A percentile compares a stretch with the other conserved stretches of the same genome.
Conservation (phyloP, 108 stramenopile species). For the Cylindrotheca closterium region DNA sequence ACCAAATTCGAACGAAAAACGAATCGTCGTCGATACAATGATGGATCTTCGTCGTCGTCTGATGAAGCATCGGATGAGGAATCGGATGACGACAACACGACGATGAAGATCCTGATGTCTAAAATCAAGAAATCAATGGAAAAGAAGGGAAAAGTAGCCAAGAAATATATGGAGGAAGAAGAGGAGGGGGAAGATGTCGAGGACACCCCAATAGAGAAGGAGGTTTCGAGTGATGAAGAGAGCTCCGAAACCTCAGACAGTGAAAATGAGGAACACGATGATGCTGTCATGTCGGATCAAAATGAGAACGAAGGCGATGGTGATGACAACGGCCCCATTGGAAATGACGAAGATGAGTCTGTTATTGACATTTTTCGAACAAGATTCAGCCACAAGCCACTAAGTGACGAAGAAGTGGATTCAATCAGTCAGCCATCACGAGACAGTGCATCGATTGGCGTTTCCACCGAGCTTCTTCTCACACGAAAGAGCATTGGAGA, state of each 20-base stretch:
- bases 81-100: slow-evolving; percentile 1
- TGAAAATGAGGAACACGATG: slow-evolving; percentile 21
- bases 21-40: not conserved
- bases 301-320: slow-evolving; percentile 4
- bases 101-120: slow-evolving; percentile 6
- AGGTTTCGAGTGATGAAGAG: slow-evolving; percentile 7
- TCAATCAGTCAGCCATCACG: not conserved
- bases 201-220: slow-evolving; percentile 3
- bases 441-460: not conserved
- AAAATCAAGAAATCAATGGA: slow-evolving; percentile 7
- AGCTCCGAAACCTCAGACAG: slow-evolving; percentile 17
- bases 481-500: not conserved
- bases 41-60: slow-evolving; percentile 1
- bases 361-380: slow-evolving; percentile 17
- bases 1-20: not conserved
- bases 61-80: slow-evolving; percentile 11
- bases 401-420: slow-evolving; percentile 9
- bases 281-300: slow-evolving; percentile 2
- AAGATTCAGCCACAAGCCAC: slow-evolving; percentile 37
- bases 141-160: not conserved
- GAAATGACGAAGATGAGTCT: slow-evolving; percentile 1
- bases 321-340: slow-evolving; percentile 5
- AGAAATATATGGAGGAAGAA: not conserved
- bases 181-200: not conserved
- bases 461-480: not conserved